Evolutionary conservation across 345 rosid genomes (phyloP).

Genomic region (Acer campestre): DNA sequence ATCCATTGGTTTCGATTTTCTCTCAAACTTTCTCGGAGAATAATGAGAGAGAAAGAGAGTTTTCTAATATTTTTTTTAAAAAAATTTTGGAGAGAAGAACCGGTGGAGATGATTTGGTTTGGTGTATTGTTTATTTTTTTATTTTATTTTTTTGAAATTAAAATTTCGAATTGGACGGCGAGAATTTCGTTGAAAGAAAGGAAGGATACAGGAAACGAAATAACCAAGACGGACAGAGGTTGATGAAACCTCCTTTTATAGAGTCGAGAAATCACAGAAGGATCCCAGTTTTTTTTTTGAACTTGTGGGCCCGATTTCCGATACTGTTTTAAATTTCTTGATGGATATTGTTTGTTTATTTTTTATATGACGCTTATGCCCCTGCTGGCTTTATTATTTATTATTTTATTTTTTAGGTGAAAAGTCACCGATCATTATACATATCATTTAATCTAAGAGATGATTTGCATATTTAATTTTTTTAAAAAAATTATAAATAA

Average conservation of each 20-base stretch:
- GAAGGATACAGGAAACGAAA: background rate
- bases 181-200: slow-evolving; percentile 17
- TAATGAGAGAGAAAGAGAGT: slow-evolving; percentile 15
- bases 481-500: too few species aligned
- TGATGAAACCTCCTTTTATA: slow-evolving; percentile 10
- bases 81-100: too few species aligned
- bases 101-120: background rate
- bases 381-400: too few species aligned
- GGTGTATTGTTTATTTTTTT: background rate
- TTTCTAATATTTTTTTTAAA: background rate
- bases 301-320: background rate
- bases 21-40: slow-evolving; percentile 21
- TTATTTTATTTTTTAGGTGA: too few species aligned
- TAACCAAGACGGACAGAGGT: background rate
- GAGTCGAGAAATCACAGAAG: background rate
- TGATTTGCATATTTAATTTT: too few species aligned
- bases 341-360: slow-evolving; percentile 3
- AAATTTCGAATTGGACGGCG: slow-evolving; percentile 28
- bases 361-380: background rate
- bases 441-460: too few species aligned
- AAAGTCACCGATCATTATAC: too few species aligned
- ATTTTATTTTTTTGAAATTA: background rate
- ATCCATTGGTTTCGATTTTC: slow-evolving; percentile 11
- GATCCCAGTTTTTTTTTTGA: background rate
- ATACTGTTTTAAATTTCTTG: background rate